Evolutionary conservation across 805 yeast species (phyloP).

Genomic region (Candida dajiaensis): DNA sequence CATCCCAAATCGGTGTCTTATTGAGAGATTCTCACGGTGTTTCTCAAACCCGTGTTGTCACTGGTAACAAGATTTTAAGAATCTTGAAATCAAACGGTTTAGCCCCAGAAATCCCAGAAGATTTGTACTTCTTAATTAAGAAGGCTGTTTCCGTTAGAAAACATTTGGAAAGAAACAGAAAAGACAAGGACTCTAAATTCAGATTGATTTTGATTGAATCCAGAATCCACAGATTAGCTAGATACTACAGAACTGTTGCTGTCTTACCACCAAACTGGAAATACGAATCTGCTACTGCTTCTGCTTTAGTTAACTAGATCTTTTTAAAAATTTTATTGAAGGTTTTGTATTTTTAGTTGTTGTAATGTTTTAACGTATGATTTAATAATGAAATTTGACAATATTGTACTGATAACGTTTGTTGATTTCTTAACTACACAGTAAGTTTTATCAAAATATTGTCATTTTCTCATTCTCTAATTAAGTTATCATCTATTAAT

Average conservation of each 20-base stretch:
- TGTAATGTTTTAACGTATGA: not conserved
- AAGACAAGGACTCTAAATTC: constrained; percentile 99
- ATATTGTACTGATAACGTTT: not conserved
- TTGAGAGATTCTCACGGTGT: constrained; percentile 99
- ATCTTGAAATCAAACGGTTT: constrained; percentile 99
- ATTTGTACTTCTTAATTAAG: constrained; percentile 97
- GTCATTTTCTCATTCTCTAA: no score
- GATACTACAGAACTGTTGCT: constrained; percentile 99
- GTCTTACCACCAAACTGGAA: constrained; percentile 99
- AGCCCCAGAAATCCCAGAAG: constrained; percentile 99
- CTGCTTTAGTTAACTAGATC: constrained; percentile 93
- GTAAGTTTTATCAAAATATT: no score
- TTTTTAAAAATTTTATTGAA: not conserved
- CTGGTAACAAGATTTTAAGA: constrained; percentile 99
- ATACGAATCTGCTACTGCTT: constrained; percentile 99
- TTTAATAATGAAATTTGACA: not conserved
- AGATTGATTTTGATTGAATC: constrained; percentile 99
- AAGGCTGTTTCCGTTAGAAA: constrained; percentile 99
- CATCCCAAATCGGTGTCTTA: constrained; percentile 98
- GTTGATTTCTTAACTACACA: not conserved
- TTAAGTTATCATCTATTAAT: no score
- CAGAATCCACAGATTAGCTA: constrained; percentile 99
- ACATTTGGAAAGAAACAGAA: constrained; percentile 99
- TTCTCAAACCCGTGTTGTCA: constrained; percentile 92
- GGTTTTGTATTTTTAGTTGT: not conserved